Evolutionary conservation across 305 asterid species (phyloP), one percentile per base, ranked within the genome.

Genomic region (Fraxinus velutina): DNA sequence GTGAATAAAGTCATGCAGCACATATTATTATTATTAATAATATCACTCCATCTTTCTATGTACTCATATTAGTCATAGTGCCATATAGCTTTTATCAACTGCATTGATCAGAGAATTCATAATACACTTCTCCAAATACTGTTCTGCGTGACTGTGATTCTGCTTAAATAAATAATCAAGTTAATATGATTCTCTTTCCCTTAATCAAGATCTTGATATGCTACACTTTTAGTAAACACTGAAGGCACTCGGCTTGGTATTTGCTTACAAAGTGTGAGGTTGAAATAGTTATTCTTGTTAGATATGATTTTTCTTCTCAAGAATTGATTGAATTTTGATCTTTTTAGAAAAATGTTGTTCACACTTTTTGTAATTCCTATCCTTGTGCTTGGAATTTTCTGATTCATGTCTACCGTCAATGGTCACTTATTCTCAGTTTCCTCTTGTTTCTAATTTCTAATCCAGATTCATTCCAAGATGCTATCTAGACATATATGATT

Each of bases 171-270:
- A 64, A 8, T 13, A 12, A 24, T 64, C 15, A 83, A 30, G 80
- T 55, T 33, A 32, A 13, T 44, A 13, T 44, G 10, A 15, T 27
- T 7, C 76, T 82, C 36, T 19, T 10, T 24, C 52, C 62, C 52
- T 81, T 71, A 24, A 17, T 82, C 33, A 52, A 77, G 73, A 52
- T 10, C 50, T 6, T 77, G 76, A 39, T 64, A 8, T 33, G 75
- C 15, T 82, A 12, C n/a, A 19, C 70, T 68, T 75, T 24, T 83
- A 68, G 5, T 79, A 34, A 55, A 62, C 6, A 17, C 27, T 75
- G 73, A 17, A 47, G 55, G 34, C 50, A 19, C 32, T 66, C 19
- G 19, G 22, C 39, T 76, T n/a, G 6, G 29, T 19, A 47, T 75
- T 50, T 17, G 39, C 4, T 39, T 70, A 13, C 21, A n/a, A 17